Evolutionary conservation across 495 filamentous ascomycete genomes (phyloP).

Genomic region (Cenococcum geophilum): DNA sequence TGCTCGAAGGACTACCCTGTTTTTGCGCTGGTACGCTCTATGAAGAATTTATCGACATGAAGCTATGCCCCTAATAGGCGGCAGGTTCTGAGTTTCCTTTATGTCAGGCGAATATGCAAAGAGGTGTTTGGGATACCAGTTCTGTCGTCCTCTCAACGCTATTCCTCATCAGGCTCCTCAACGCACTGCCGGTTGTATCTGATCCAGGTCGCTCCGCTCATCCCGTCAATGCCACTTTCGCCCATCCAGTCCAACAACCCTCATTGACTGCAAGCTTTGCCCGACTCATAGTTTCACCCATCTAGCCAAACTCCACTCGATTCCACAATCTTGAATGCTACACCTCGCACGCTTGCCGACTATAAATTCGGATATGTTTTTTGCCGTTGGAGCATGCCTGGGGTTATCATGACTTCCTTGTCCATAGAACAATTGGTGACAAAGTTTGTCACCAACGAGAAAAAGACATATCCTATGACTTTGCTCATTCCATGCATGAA

Average conservation of each 20-base stretch:
- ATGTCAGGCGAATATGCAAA: conserved; percentile 23
- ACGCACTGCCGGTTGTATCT: conserved; percentile 18
- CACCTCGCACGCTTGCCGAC: no score
- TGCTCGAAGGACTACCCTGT: conserved; percentile 29
- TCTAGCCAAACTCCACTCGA: background rate
- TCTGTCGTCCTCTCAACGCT: conserved; percentile 20
- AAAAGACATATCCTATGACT: no score
- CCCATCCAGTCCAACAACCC: conserved; percentile 2
- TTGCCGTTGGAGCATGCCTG: no score
- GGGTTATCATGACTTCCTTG: no score
- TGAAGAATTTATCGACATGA: conserved; percentile 60
- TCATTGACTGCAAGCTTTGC: background rate
- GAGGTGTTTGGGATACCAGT: conserved; percentile 17
- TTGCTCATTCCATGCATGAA: no score
- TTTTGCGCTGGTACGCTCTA: conserved; percentile 49
- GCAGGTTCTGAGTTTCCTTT: conserved; percentile 49
- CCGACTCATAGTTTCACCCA: background rate
- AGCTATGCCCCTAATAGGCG: conserved; percentile 48
- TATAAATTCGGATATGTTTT: no score
- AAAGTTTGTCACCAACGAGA: no score
- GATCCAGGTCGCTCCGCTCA: conserved; percentile 2
- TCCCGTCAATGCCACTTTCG: background rate
- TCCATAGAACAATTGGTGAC: no score
- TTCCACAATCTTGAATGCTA: conserved; percentile 1
- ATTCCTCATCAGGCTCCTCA: conserved; percentile 2